Percentiles rank a stretch among this genome's conserved stretches.
Conservation (phyloP, 495 filamentous ascomycete species). For the Daldinia decipiens region DNA sequence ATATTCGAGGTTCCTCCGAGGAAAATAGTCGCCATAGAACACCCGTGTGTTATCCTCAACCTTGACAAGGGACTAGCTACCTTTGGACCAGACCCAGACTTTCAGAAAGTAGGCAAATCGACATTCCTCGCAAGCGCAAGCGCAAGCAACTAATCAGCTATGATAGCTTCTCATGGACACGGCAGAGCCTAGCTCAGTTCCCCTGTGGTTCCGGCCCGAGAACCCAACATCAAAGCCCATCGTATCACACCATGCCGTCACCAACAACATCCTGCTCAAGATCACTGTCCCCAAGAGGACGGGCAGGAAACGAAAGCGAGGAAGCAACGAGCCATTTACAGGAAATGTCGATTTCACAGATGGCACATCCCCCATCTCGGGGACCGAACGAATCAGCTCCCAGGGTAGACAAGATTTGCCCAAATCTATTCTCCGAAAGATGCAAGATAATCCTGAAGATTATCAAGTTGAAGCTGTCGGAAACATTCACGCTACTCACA, state of each 20-base stretch:
- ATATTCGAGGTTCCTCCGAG: slow-evolving; percentile 66
- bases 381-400: slow-evolving; percentile 48
- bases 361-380: slow-evolving; percentile 27
- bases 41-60: slow-evolving; percentile 85
- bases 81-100: slow-evolving; percentile 72
- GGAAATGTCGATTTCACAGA: slow-evolving; percentile 38
- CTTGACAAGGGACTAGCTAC: slow-evolving; percentile 83
- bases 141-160: neutral
- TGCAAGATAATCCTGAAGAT: slow-evolving; percentile 74
- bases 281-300: slow-evolving; percentile 87
- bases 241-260: slow-evolving; percentile 71
- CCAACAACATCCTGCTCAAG: slow-evolving; percentile 86
- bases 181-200: slow-evolving; percentile 56
- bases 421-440: slow-evolving; percentile 65
- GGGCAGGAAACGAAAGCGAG: slow-evolving; percentile 82
- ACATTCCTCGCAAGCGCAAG: neutral
- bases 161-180: slow-evolving; percentile 39
- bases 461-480: slow-evolving; percentile 80
- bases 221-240: slow-evolving; percentile 81
- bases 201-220: slow-evolving; percentile 76
- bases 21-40: slow-evolving; percentile 81
- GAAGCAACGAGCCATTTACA: slow-evolving; percentile 72
- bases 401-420: slow-evolving; percentile 56
- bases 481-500: slow-evolving; percentile 79
- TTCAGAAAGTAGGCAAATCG: slow-evolving; percentile 68